These are phyloP conservation scores for Blastomyces silverae DNA, from an alignment of 2,329 filamentous ascomycete species.

Conservation along the genomic window DNA sequence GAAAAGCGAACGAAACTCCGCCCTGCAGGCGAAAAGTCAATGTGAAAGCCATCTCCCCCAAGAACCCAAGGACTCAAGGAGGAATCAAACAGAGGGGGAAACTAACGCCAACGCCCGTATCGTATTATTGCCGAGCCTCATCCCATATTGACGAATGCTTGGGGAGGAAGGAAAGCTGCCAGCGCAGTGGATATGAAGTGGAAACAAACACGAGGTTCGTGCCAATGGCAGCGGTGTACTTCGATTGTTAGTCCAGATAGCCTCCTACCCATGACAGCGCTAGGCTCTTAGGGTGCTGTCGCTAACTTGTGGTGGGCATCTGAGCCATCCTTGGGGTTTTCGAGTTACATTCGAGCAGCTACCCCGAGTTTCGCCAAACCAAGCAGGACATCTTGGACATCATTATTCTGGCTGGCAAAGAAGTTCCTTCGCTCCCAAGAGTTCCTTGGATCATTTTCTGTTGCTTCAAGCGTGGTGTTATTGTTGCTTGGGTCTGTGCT, in stretches of 20 bases:
- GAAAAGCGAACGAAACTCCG: not conserved
- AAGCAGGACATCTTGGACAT: not conserved
- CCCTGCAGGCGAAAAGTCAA: not conserved
- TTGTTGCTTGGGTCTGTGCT: not conserved
- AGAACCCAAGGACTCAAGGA: too few relatives aligned
- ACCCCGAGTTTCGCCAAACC: too few relatives aligned
- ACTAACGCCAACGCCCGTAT: not conserved
- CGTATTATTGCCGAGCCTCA: conserved; percentile 11
- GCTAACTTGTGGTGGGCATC: not conserved
- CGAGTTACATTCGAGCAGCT: not conserved
- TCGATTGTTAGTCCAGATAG: not conserved
- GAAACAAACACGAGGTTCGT: conserved; percentile 13
- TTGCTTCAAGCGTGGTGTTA: not conserved
- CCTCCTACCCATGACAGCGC: not conserved
- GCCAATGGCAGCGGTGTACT: conserved; percentile 1
- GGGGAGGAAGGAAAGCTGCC: not conserved
- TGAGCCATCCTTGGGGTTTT: conserved; percentile 8
- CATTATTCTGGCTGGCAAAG: not conserved
- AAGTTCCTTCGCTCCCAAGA: not conserved
- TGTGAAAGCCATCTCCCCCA: not conserved
- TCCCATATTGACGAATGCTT: not conserved
- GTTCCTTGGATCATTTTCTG: not conserved
- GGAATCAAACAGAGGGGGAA: not conserved
- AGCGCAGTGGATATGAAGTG: conserved; percentile 4
- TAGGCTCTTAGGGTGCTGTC: not conserved